Evolutionary conservation across 805 yeast genomes (phyloP).

Genomic region (Starmerella lactis-condensi): DNA sequence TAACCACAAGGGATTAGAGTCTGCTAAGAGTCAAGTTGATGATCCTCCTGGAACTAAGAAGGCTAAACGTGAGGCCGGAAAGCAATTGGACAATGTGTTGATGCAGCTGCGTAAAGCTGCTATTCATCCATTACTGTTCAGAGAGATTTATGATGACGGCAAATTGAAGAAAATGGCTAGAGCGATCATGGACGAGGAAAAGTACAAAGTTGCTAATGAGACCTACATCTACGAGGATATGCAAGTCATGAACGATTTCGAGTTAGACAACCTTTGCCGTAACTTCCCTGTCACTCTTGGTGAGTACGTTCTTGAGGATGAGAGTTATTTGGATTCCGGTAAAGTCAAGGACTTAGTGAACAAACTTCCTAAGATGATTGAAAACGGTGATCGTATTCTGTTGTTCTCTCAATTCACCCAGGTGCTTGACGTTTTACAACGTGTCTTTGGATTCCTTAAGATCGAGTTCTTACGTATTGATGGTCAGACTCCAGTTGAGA

Average conservation of each 20-base stretch:
- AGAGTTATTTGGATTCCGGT: constrained; percentile 52
- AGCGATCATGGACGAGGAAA: constrained; percentile 63
- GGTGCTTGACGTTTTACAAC: constrained; percentile 71
- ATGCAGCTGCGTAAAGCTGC: constrained; percentile 88
- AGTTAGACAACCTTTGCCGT: constrained; percentile 54
- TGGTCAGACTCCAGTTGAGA: constrained; percentile 86
- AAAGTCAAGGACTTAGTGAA: constrained; percentile 43
- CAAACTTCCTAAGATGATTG: constrained; percentile 39
- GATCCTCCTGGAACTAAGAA: constrained; percentile 15
- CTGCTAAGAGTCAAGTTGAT: constrained; percentile 19
- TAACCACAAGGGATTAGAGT: constrained; percentile 11
- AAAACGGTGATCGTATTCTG: constrained; percentile 44
- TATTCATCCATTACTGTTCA: constrained; percentile 72
- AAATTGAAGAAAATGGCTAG: constrained; percentile 48
- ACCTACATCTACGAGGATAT: constrained; percentile 77
- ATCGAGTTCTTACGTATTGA: constrained; percentile 70
- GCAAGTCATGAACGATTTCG: constrained; percentile 87
- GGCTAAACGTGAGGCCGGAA: constrained; percentile 25
- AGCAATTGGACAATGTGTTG: constrained; percentile 42
- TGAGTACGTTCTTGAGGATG: constrained; percentile 33
- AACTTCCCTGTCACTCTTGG: constrained; percentile 49
- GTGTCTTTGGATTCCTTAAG: constrained; percentile 41
- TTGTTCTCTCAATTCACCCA: constrained; percentile 87
- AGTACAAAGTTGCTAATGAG: constrained; percentile 57
- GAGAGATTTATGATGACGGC: constrained; percentile 42